phyloP scores from a whole-genome alignment of 2,329 filamentous ascomycete species.

The Colletotrichum shisoi region DNA sequence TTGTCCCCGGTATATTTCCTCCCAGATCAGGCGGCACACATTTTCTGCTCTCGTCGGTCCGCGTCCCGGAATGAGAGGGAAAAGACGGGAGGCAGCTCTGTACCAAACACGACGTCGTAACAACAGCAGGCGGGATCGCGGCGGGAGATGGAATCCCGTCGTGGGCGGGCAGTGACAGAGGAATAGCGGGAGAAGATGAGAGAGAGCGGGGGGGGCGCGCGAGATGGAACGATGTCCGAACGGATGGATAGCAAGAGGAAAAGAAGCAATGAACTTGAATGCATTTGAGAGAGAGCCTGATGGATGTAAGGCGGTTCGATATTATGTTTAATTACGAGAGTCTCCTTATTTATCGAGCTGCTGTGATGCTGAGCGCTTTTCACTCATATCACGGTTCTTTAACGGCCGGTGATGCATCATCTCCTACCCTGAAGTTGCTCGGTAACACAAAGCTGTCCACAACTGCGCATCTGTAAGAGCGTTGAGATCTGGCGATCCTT shows the following conservation, averaged over 20 bases:
- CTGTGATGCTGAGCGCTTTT: not conserved
- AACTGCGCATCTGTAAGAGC: not conserved
- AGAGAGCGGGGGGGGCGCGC: not conserved
- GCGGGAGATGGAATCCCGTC: slow-evolving; percentile 11
- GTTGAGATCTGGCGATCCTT: slow-evolving; percentile 4
- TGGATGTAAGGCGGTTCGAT: slow-evolving; percentile 38
- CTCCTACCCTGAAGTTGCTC: not conserved
- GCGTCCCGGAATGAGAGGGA: slow-evolving; percentile 25
- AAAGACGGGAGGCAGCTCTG: slow-evolving; percentile 27
- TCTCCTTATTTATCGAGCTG: slow-evolving; percentile 28
- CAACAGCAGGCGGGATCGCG: slow-evolving; percentile 23
- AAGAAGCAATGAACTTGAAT: slow-evolving; percentile 40
- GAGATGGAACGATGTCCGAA: slow-evolving; percentile 18
- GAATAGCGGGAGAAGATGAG: slow-evolving; percentile 5
- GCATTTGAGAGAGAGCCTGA: slow-evolving; percentile 38
- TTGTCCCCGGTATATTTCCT: slow-evolving; percentile 32
- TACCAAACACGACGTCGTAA: slow-evolving; percentile 37
- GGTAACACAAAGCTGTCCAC: too few species aligned
- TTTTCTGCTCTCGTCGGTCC: slow-evolving; percentile 32
- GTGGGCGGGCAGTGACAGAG: not conserved
- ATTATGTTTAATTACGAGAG: slow-evolving; percentile 42
- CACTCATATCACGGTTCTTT: not conserved
- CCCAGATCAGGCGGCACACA: slow-evolving; percentile 23
- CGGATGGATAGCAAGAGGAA: slow-evolving; percentile 40
- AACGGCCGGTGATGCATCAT: not conserved